These are phyloP conservation scores for Populus davidiana DNA, from an alignment of 345 rosid species.

Conservation along the genomic window DNA sequence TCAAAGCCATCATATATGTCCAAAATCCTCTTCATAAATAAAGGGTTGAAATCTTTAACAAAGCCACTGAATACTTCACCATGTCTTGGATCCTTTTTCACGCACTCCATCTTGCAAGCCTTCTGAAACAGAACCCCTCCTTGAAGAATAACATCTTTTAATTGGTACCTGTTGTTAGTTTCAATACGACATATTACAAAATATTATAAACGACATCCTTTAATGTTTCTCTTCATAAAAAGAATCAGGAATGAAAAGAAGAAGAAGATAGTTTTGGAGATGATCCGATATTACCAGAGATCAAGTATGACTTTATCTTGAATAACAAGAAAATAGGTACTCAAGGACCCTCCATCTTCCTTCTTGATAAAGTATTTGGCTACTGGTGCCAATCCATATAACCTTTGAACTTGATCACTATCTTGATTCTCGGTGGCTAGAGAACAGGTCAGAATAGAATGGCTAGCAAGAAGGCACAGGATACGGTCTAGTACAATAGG, in stretches of 20 bases:
- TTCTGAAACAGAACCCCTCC: conserved; percentile 77
- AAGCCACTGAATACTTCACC: conserved; percentile 67
- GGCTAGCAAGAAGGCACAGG: conserved; percentile 47
- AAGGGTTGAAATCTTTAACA: conserved; percentile 66
- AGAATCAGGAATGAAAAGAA: background rate
- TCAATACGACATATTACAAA: no score
- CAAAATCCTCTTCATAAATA: conserved; percentile 67
- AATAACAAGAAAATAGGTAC: conserved; percentile 38
- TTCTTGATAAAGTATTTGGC: conserved; percentile 8
- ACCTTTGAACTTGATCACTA: background rate
- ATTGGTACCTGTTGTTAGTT: conserved; percentile 42
- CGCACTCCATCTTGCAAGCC: conserved; percentile 68
- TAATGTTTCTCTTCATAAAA: no score
- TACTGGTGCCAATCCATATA: background rate
- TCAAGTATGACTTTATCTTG: conserved; percentile 41
- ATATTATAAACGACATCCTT: no score
- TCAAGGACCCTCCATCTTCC: conserved; percentile 28
- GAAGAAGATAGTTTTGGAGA: background rate
- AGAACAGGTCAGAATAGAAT: conserved; percentile 31
- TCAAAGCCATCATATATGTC: no score
- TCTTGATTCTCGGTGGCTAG: background rate
- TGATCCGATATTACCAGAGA: conserved; percentile 30
- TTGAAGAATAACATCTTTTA: conserved; percentile 74
- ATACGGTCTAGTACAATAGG: conserved; percentile 45
- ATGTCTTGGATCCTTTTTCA: conserved; percentile 64